Evolutionary conservation across 148 eudicot species (phyloP), one percentile per base, ranked within the genome.

Genomic region (Cornus florida): DNA sequence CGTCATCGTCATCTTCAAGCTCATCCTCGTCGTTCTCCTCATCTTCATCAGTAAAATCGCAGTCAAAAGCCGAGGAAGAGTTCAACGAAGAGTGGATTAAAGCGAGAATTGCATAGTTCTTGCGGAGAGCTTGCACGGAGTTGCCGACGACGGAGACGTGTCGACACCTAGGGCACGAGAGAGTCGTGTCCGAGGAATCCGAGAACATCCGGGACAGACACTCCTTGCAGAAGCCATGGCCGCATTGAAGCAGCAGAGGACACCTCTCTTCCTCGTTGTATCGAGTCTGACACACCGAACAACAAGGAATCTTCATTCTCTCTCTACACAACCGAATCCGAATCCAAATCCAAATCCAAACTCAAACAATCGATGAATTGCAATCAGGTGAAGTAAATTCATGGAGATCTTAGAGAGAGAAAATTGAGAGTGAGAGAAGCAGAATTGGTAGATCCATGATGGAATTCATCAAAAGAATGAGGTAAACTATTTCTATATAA

Each of bases 141-240:
- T 95, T 95, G 0, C 99, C 99, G 20, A 95, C 97, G 67, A 86
- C 71, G 72, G 99, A 85, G 69, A 93, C 89, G 70, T 92, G 95
- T 77, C 99, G 99, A 77, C 99, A 95, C 35, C 97, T 90, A 1
- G 99, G 99, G 77, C 99, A 95, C 4, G 93, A 86, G 48, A 95
- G 90, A 22, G 94, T 81, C 24, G 86, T 87, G 59, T 93, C 97
- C 0, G 86, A 65, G 0, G 95, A 90, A 0, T 91, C 81, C 0
- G 92, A 22, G 89, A 93, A 93, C 95, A 95, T 85, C 32, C 83
- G 80, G 3, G 93, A 93, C 19, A 95, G 85, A 31, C 99, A 95
- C 12, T 93, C 97, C 22, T 85, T 90, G 84, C 99, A 95, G 85
- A 89, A 95, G n/a, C 97, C 94, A 82, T 95, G 99, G 70, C 99